These are phyloP conservation scores for Solanum chilense DNA, from an alignment of 257 asterid genomes.

Conservation along the genomic window DNA sequence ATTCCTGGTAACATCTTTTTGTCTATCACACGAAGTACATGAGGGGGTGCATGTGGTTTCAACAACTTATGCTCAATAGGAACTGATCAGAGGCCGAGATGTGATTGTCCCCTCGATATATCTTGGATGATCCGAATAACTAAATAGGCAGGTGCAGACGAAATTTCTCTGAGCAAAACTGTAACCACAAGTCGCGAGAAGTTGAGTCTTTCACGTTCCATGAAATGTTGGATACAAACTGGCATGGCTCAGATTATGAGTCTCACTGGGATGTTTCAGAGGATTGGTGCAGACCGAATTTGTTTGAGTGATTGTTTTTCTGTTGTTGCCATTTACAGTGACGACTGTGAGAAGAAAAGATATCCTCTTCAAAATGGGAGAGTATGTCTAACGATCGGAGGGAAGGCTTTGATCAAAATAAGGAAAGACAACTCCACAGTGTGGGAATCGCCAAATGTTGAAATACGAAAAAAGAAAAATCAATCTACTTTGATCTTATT, in stretches of 20 bases:
- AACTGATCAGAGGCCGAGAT: conserved; percentile 14
- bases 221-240: background rate
- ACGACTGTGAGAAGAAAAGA: conserved; percentile 52
- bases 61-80: conserved; percentile 33
- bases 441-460: background rate
- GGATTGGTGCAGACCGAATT: conserved; percentile 14
- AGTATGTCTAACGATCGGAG: background rate
- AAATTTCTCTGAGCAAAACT: conserved; percentile 18
- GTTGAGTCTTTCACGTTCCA: background rate
- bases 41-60: conserved; percentile 69
- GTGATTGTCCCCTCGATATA: conserved; percentile 33
- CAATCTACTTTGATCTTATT: background rate
- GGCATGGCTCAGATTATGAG: conserved; percentile 2
- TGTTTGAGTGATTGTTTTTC: conserved; percentile 51
- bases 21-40: background rate
- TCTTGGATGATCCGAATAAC: conserved; percentile 24
- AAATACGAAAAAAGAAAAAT: background rate
- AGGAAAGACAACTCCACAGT: background rate
- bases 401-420: conserved; percentile 36
- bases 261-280: conserved; percentile 22
- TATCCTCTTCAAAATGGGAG: conserved; percentile 55
- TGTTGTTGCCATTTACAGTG: conserved; percentile 22
- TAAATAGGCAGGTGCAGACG: conserved; percentile 27
- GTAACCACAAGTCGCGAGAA: background rate
- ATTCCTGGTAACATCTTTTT: conserved; percentile 26